Base-by-base conservation (phyloP, 225 moss, liverwort and hornwort genomes). In the Pseudoscleropodium purum region DNA sequence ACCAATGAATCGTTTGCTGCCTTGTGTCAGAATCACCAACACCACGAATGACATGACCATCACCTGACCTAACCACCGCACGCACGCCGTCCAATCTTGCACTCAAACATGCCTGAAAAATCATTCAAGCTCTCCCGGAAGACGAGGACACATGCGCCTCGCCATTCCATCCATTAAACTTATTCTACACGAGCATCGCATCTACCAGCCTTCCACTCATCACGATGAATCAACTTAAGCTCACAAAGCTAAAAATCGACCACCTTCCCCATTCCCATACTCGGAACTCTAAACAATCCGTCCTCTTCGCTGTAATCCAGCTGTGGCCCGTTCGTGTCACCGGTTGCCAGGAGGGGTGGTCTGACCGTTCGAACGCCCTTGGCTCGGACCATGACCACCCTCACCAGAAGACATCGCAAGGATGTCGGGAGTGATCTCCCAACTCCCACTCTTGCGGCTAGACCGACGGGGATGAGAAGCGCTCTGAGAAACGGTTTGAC, bases 391-490 rank as follows among this genome's bases (percentile, higher is more conserved):
- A 3, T 83, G 88, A 68, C 74, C 94, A 51, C 95, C 96, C 78
- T 94, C 98, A 21, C 92, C 93, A 66, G 93, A 94, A 70, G 96
- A 93, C 93, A 96, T 92, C 41, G 95, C 95, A 82, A 97, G 83
- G 68, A 96, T 93, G 85, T 99, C 99, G 1, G 99, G 96, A 68
- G 97, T 97, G 79, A 99, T 99, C 91, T 99, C 99, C 99, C 99
- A 97, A 88, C 93, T 99, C 16, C 99, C 99, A 87, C 99, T 99
- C 91, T 97, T 96, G 61, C 97, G 95, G 41, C 96, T 97, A 8
- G 97, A 96, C 9, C 99, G 97, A 74, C 99, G 96, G 24, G 96
- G 96, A 90, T 97, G 97, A 39, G 94, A 84, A 62, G 93, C 96
- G 47, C 56, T 30, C 61, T 85, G 91, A n/a, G 94, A 84, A 52